Conservation (phyloP, 306 rosid species). For the Castanopsis chinensis region DNA sequence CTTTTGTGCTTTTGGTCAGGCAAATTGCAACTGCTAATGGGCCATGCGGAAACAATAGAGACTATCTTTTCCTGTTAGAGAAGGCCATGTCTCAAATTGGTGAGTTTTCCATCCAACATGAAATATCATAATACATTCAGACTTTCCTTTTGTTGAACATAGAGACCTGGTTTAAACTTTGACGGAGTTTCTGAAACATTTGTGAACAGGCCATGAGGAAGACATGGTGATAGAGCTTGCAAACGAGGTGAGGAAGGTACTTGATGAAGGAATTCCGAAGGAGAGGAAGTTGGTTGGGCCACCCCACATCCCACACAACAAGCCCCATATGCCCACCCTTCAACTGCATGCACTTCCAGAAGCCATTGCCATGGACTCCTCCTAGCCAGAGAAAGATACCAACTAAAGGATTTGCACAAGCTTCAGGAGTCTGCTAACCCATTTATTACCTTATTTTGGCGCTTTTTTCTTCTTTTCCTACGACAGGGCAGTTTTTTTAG, state of each 20-base stretch:
- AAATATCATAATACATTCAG: background rate
- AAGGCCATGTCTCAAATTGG: constrained; percentile 87
- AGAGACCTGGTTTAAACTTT: background rate
- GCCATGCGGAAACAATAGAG: constrained; percentile 93
- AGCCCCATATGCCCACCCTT: constrained; percentile 48
- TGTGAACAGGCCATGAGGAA: constrained; percentile 72
- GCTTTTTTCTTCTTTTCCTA: background rate
- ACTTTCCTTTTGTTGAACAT: background rate
- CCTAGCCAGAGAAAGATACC: background rate
- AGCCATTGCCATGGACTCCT: constrained; percentile 71
- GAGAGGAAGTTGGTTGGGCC: constrained; percentile 53
- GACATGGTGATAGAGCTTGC: constrained; percentile 90
- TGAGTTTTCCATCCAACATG: constrained; percentile 22
- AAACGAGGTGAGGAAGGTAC: constrained; percentile 78
- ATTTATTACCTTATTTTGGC: constrained; percentile 4
- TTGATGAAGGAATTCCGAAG: constrained; percentile 43
- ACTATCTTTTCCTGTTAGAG: constrained; percentile 76
- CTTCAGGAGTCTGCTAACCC: constrained; percentile 35
- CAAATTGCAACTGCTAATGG: constrained; percentile 97
- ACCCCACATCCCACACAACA: constrained; percentile 51
- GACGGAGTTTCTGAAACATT: constrained; percentile 5
- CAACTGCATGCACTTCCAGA: constrained; percentile 68
- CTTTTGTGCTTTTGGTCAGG: constrained; percentile 37
- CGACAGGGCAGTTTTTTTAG: background rate
- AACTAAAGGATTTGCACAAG: background rate